Evolutionary conservation across 352 stramenopile genomes (phyloP).

Genomic region (Plasmopara halstedii): DNA sequence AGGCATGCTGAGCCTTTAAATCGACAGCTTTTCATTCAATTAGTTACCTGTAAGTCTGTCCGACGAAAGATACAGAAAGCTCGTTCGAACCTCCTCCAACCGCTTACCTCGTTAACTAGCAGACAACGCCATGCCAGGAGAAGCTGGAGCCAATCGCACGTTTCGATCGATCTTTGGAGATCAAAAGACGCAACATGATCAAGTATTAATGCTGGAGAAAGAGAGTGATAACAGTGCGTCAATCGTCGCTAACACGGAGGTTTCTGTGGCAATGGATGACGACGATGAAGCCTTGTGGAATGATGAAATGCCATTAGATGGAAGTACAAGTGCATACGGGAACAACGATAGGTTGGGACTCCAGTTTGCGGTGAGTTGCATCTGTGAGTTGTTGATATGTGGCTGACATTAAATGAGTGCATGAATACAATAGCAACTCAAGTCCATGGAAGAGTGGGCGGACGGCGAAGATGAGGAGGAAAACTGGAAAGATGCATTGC

Average conservation of each 20-base stretch:
- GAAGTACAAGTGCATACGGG: constrained; percentile 4
- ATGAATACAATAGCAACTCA: constrained; percentile 20
- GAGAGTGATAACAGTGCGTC: constrained; percentile 9
- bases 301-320: constrained; percentile 25
- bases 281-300: constrained; percentile 46
- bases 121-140: constrained; percentile 36
- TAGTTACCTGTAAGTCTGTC: constrained; percentile 3
- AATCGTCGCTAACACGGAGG: not conserved
- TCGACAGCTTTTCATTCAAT: constrained; percentile 18
- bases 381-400: constrained; percentile 2
- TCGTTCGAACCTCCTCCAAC: not conserved
- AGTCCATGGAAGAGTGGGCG: constrained; percentile 68
- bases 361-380: constrained; percentile 20
- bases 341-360: constrained; percentile 16
- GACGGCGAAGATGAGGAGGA: constrained; percentile 78
- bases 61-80: constrained; percentile 11
- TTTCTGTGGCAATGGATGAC: constrained; percentile 14
- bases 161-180: constrained; percentile 65
- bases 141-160: constrained; percentile 47
- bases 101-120: constrained; percentile 17
- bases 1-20: constrained; percentile 38
- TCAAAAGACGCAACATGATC: constrained; percentile 9
- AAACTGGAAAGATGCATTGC: constrained; percentile 68
- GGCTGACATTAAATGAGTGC: constrained; percentile 2
- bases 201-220: constrained; percentile 20